Conservation (phyloP, 495 filamentous ascomycete species). For the Immersiella caudata region DNA sequence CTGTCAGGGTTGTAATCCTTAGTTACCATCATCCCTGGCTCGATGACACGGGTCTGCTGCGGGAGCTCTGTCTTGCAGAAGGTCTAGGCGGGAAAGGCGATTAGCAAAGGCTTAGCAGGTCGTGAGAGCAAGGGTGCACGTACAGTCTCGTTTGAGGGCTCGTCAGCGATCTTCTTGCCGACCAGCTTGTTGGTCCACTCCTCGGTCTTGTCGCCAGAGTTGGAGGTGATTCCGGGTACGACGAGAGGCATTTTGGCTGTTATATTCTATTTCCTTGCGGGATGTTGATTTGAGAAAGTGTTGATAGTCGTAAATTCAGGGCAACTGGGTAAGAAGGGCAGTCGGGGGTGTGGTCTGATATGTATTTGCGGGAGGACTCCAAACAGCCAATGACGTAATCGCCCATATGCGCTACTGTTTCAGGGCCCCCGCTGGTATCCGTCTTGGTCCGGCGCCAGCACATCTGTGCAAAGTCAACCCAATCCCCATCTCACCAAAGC, state of each 20-base stretch:
- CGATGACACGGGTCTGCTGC: constrained; percentile 64
- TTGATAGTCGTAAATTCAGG: not conserved
- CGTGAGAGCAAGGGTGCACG: constrained; percentile 5
- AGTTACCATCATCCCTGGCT: constrained; percentile 63
- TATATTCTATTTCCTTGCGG: not conserved
- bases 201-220: constrained; percentile 53
- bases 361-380: not conserved
- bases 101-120: not conserved
- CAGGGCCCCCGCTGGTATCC: not conserved
- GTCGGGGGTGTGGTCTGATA: not conserved
- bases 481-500: too few relatives aligned
- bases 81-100: constrained; percentile 47
- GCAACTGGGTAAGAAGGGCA: not conserved
- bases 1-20: constrained; percentile 63
- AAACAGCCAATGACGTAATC: not conserved
- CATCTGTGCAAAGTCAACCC: not conserved
- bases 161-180: constrained; percentile 65
- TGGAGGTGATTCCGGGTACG: constrained; percentile 69
- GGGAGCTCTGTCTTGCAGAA: constrained; percentile 79
- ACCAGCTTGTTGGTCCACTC: constrained; percentile 75
- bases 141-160: constrained; percentile 48
- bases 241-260: constrained; percentile 75
- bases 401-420: not conserved
- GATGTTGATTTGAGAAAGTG: not conserved
- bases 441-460: not conserved